Evolutionary conservation across 2,329 filamentous ascomycete species (phyloP), one percentile per base, ranked within the genome.

Genomic region (Dryadomyces sulphureus): DNA sequence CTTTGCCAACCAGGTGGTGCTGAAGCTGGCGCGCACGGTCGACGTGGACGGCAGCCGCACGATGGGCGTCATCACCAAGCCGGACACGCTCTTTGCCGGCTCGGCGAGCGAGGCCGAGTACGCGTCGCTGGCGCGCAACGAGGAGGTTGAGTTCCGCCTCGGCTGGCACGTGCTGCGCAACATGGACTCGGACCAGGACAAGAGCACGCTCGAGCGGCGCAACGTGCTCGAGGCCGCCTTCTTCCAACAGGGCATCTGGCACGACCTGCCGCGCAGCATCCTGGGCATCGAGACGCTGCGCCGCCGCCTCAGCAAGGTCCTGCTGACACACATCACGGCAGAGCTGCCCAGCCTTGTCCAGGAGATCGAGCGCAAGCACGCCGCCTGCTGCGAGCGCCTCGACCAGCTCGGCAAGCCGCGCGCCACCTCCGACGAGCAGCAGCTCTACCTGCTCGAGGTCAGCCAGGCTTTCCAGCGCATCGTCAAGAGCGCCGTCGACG

Each of bases 11-110:
- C 79, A 84, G 53, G 61, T 67, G 9, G 69, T 84, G 5, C 59
- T 75, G 0, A 64, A 70, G 12, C 54, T 68, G 38, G 65, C 73
- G 12, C 66, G 72, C 7, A 51, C 57, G 42, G 51, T 56, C 9
- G 60, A 62, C 22, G 53, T 54, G 0, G 21, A 47, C 0, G 58
- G 64, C 1, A 22, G 36, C 1, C 68, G 73, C 3, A 77, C 73
- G 0, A 54, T 78, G 0, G 73, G 73, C 3, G 65, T 78, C 47
- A 70, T 78, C 50, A 79, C 75, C 0, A 78, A 77, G 54, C 72
- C 73, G 0, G 73, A 78, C 50, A 56, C 52, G 5, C 48, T 62
- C 14, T 52, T 55, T 5, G 43, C 48, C 0, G 62, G 61, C 1
- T 68, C 68, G 0, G 63, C 60, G 0, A 63, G 59, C 22, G 68